phyloP scores from a whole-genome alignment of 2,329 filamentous ascomycete species.

The Paracamarosporium sp. region DNA sequence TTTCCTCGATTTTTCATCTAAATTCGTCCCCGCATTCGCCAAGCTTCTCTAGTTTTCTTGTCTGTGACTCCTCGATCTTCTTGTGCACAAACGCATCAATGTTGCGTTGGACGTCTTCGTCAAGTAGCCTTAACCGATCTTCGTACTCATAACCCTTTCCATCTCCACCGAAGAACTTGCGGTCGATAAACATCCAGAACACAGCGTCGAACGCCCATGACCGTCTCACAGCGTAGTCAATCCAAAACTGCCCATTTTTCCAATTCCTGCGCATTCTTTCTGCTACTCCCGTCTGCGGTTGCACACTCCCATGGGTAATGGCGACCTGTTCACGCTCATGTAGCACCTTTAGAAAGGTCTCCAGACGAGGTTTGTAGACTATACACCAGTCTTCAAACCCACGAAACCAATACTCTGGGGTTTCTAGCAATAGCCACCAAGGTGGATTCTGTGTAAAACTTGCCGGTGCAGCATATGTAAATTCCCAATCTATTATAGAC shows the following conservation, averaged over 20 bases:
- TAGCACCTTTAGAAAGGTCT: background rate
- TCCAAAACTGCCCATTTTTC: background rate
- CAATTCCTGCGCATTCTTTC: background rate
- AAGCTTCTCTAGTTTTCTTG: background rate
- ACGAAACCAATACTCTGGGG: background rate
- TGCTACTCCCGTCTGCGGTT: background rate
- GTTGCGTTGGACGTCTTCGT: background rate
- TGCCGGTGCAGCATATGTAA: constrained; percentile 48
- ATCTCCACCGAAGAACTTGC: background rate
- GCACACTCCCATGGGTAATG: background rate
- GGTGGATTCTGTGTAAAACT: constrained; percentile 45
- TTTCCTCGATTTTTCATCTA: no score
- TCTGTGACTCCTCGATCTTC: background rate
- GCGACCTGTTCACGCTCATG: background rate
- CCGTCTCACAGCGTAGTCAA: background rate
- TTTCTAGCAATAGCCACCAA: constrained; percentile 42
- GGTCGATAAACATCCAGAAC: constrained; percentile 3
- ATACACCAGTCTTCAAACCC: background rate
- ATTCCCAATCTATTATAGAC: constrained; percentile 49
- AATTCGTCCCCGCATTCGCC: background rate
- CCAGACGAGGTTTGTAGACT: background rate
- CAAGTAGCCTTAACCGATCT: background rate
- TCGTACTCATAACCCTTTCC: constrained; percentile 1
- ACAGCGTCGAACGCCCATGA: background rate
- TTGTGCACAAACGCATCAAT: constrained; percentile 3